Base-by-base conservation (phyloP, 2,329 filamentous ascomycete species). In the Botrytis elliptica region DNA sequence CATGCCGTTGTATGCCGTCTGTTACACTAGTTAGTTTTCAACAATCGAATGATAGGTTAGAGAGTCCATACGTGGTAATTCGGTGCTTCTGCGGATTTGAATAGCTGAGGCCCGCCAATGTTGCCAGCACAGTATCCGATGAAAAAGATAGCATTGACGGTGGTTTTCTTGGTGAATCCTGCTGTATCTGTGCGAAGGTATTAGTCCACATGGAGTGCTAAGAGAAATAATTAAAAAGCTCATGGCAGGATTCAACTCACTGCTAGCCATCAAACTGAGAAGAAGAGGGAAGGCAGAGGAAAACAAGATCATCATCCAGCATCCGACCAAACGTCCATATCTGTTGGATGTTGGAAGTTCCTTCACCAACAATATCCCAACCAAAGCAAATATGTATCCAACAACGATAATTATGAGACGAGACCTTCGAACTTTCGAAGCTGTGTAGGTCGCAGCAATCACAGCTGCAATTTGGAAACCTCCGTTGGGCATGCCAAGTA, bases 401-500 rank as follows among this genome's bases (percentile, higher is more conserved):
- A 72, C 40, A 25, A 77, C 68, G 29, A 77, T 74, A 9, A 77
- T 71, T 12, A 76, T 62, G 5, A 75, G 63, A 20, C 75, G 76
- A 3, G 74, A 75, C 59, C 73, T 73, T 14, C 67, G 72, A 46
- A 76, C 40, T 44, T 59, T 69, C 5, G 74, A 74, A 8, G 76
- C 74, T 9, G 72, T 55, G 44, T 72, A 76, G 16, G 75, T 70
- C 3, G 75, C 74, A 7, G 70, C 49, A 29, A 75, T 57, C 22
- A 64, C 70, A 57, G 60, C 42, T 16, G 33, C 69, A 42, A 71
- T 29, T 57, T 71, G 70, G 9, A 71, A 71, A 10, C 46, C 70
- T 42, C 90, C 90, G 73, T 91, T 90, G 0, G 90, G 90, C 74
- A 92, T 91, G 78, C 90, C 91, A 25, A 84, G 76, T 22, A 84